These are phyloP conservation scores for Gonapodya prolifera DNA, from an alignment of 192 early-diverging fungal genomes.

Conservation along the genomic window DNA sequence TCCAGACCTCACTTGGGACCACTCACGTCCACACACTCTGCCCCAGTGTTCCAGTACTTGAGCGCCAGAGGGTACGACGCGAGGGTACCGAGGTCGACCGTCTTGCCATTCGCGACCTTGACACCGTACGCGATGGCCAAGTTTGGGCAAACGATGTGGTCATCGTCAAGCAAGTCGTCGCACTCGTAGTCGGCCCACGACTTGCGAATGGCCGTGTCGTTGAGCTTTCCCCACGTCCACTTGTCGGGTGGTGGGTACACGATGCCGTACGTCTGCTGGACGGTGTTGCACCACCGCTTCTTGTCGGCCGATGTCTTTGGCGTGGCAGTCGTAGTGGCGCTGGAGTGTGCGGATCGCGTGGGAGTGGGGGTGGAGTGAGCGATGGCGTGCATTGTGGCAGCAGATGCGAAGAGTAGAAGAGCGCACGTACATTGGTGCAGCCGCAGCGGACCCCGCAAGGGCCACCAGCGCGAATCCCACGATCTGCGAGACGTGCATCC, in stretches of 20 bases:
- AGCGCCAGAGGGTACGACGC: not conserved
- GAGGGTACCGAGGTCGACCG: not conserved
- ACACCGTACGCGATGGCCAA: not conserved
- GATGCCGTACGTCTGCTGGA: not conserved
- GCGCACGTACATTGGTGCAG: too few species aligned
- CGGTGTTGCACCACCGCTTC: not conserved
- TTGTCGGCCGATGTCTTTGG: not conserved
- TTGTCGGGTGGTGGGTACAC: not conserved
- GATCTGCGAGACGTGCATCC: too few species aligned
- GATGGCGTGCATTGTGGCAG: too few species aligned
- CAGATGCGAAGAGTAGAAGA: too few species aligned
- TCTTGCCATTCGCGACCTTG: not conserved
- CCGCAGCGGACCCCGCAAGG: too few species aligned
- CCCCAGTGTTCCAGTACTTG: not conserved
- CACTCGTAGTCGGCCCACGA: not conserved
- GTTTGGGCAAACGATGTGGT: not conserved
- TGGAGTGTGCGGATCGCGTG: too few species aligned
- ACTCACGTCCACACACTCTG: not conserved
- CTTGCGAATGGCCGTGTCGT: not conserved
- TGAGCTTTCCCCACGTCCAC: not conserved
- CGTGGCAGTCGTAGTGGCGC: too few species aligned
- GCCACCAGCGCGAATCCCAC: too few species aligned
- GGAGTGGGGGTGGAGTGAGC: too few species aligned
- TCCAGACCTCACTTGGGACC: too few species aligned
- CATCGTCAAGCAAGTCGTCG: not conserved